phyloP scores from a whole-genome alignment of 2,329 filamentous ascomycete genomes.

The Ophiostoma piceae region DNA sequence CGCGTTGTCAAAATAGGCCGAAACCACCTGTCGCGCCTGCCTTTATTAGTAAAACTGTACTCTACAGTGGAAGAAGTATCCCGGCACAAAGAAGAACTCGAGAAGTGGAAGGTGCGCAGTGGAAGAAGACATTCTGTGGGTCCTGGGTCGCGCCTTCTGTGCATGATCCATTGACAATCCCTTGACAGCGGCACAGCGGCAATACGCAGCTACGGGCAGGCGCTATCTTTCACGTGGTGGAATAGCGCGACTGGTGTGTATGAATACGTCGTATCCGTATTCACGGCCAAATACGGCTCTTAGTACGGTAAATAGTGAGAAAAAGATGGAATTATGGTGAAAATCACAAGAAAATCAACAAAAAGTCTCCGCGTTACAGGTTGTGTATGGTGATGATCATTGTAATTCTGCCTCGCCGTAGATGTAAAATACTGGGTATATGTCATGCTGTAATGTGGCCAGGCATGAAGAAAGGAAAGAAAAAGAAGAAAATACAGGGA shows the following conservation, averaged over 20 bases:
- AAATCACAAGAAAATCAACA: background rate
- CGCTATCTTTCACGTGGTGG: background rate
- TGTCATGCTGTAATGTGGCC: background rate
- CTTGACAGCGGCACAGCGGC: background rate
- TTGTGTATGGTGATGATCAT: background rate
- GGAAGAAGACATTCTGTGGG: background rate
- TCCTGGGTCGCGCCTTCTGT: background rate
- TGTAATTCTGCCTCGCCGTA: background rate
- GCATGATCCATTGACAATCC: background rate
- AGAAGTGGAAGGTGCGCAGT: background rate
- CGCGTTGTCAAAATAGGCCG: background rate
- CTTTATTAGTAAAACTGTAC: background rate
- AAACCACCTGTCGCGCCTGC: background rate
- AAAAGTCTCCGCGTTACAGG: background rate
- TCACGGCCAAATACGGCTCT: background rate
- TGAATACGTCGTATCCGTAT: too few relatives aligned
- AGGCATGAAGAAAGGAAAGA: background rate
- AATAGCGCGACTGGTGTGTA: background rate
- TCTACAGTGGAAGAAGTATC: background rate
- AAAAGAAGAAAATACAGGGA: background rate
- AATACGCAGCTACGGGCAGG: background rate
- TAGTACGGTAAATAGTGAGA: background rate
- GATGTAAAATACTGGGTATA: background rate
- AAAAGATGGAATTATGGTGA: too few relatives aligned
- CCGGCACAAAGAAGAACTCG: background rate